Conservation (phyloP, 2,329 filamentous ascomycete genomes). For the Diaporthe citri region DNA sequence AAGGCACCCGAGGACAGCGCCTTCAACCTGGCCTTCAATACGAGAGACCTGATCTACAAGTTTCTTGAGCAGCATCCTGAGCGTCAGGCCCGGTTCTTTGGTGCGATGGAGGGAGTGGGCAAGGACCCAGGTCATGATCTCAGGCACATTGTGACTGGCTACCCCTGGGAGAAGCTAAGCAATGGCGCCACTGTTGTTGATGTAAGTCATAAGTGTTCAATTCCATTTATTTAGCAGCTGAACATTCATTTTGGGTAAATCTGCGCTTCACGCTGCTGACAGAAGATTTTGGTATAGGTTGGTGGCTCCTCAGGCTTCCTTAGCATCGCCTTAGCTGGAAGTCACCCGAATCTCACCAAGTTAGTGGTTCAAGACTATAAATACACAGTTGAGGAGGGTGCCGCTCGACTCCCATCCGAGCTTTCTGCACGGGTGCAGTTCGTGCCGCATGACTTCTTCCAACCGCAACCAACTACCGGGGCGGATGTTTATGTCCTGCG, state of each 20-base stretch:
- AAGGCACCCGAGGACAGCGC: slow-evolving; percentile 14
- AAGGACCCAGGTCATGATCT: slow-evolving; percentile 22
- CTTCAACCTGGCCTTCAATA: slow-evolving; percentile 4
- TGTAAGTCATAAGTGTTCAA: neutral
- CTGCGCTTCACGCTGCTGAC: neutral
- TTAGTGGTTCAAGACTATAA: slow-evolving; percentile 4
- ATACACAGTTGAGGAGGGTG: neutral
- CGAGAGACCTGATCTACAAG: slow-evolving; percentile 5
- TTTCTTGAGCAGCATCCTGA: slow-evolving; percentile 15
- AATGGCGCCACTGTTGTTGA: slow-evolving; percentile 5
- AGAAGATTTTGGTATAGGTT: neutral
- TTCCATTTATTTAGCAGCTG: rapidly evolving
- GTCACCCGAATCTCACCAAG: neutral
- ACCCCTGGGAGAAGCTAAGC: neutral
- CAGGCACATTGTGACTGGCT: neutral
- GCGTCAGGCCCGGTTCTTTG: neutral
- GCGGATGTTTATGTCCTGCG: slow-evolving; percentile 20
- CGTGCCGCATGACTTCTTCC: slow-evolving; percentile 5
- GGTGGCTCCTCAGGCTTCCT: slow-evolving; percentile 15
- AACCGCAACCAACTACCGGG: neutral
- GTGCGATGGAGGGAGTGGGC: slow-evolving; percentile 9
- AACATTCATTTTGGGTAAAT: too few species aligned
- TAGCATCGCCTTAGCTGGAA: slow-evolving; percentile 7
- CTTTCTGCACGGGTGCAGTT: neutral
- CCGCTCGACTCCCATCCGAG: neutral